Evolutionary conservation across 176 grass and related monocot genomes (phyloP).

Genomic region (Bonia amplexicaulis): DNA sequence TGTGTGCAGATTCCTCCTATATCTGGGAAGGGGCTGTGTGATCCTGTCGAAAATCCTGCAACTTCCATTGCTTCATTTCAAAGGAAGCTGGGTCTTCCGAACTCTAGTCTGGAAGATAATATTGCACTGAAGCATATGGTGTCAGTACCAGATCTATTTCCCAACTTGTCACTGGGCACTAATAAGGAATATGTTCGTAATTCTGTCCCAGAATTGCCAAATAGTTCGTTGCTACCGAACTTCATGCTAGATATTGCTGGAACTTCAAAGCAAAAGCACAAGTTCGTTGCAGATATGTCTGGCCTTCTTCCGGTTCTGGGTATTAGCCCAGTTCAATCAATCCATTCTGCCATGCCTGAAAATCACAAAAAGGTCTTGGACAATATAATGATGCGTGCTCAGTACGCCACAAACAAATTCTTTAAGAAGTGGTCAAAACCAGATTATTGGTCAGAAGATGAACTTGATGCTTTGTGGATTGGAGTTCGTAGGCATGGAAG

Average conservation of each 20-base stretch:
- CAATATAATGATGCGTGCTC: slow-evolving; percentile 82
- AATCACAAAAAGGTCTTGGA: slow-evolving; percentile 93
- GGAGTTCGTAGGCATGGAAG: slow-evolving; percentile 93
- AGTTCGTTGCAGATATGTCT: slow-evolving; percentile 41
- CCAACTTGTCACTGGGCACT: slow-evolving; percentile 50
- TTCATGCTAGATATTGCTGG: slow-evolving; percentile 54
- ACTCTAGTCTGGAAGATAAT: slow-evolving; percentile 59
- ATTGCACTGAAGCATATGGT: slow-evolving; percentile 57
- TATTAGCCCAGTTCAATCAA: slow-evolving; percentile 51
- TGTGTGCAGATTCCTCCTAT: slow-evolving; percentile 63
- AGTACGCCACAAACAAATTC: slow-evolving; percentile 69
- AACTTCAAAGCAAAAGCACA: slow-evolving; percentile 59
- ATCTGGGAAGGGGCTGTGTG: slow-evolving; percentile 39
- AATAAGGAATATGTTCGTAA: slow-evolving; percentile 46
- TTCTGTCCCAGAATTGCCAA: slow-evolving; percentile 68
- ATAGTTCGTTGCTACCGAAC: slow-evolving; percentile 70
- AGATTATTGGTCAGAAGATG: slow-evolving; percentile 95
- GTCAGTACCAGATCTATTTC: slow-evolving; percentile 64
- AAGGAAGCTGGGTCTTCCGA: slow-evolving; percentile 84
- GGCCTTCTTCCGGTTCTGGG: slow-evolving; percentile 62
- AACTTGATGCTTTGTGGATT: slow-evolving; percentile 96
- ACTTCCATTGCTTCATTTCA: slow-evolving; percentile 74
- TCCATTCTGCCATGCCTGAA: slow-evolving; percentile 74
- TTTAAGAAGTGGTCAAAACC: slow-evolving; percentile 71
- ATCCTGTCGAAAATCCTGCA: slow-evolving; percentile 50